Percentiles rank a stretch among this genome's conserved stretches.
These are phyloP conservation scores for Bidens hawaiensis DNA, from an alignment of 140 eudicot genomes.

Conservation along the genomic window DNA sequence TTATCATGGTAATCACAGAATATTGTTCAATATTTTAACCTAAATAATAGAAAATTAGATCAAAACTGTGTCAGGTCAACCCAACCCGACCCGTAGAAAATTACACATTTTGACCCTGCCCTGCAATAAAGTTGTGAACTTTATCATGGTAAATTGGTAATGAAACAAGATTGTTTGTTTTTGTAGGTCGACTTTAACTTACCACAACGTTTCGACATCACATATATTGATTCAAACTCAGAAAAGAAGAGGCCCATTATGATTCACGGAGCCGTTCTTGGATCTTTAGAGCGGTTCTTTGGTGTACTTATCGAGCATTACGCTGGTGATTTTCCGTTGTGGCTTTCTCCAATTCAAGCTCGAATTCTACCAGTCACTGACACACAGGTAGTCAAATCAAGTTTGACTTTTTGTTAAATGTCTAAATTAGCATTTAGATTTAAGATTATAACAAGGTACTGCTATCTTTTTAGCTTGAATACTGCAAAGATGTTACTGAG, in stretches of 20 bases:
- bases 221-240: constrained; percentile 77
- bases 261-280: constrained; percentile 98
- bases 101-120: neutral
- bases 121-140: neutral
- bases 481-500: constrained; percentile 57
- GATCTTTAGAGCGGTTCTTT: constrained; percentile 91
- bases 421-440: neutral
- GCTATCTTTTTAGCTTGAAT: constrained; percentile 48
- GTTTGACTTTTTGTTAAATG: constrained; percentile 5
- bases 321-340: constrained; percentile 93
- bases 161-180: neutral
- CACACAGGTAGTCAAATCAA: constrained; percentile 51
- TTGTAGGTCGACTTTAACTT: constrained; percentile 89
- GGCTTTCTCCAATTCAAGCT: constrained; percentile 94
- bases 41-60: too few species aligned
- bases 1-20: too few species aligned
- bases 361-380: constrained; percentile 86
- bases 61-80: too few species aligned
- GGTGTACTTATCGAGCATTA: constrained; percentile 96
- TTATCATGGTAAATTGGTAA: neutral
- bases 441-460: neutral
- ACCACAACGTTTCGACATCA: constrained; percentile 88
- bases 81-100: too few species aligned
- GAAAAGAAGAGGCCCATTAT: constrained; percentile 85
- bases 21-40: too few species aligned